Evolutionary conservation across 495 filamentous ascomycete species (phyloP), one percentile per base, ranked within the genome.

Genomic region (Neurospora sp.): DNA sequence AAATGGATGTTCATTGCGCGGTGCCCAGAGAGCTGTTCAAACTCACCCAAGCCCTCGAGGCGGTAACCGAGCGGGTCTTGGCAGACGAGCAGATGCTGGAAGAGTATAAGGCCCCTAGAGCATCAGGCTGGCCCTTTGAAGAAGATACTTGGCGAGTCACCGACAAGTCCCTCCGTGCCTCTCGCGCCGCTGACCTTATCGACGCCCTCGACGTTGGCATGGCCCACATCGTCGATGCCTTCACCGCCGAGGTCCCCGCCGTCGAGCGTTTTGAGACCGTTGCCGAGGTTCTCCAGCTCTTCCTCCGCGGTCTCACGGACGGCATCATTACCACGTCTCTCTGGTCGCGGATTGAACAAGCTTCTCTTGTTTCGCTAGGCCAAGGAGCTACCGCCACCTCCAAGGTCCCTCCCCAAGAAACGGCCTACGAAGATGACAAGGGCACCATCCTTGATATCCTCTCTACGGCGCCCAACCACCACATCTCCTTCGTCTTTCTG

Each of bases 71-170:
- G 73, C 88, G 93, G 12, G 89, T 87, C 4, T 79, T 93, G 37
- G 95, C 94, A 6, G 95, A 97, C 76, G 91, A 91, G 85, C 88
- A 89, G 72, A 97, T 97, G 93, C 87, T 88, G 3, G 88, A 88
- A 71, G 84, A 87, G 1, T 91, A 89, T 87, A 78, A 82, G 22
- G 80, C 83, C n/a, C 87, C 90, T 10, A 84, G 83, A 35, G 78
- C 84, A 18, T 80, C 84, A 2, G 91, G 86, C 8, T 97, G 94
- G 94, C 94, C 94, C 9, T 97, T 97, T 73, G 85, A 87, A n/a
- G 74, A 82, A 20, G 76, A 70, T 9, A 75, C 81, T 0, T 84
- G 83, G 81, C 77, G 79, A 22, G 68, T 79, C 0, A 75, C 72
- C 22, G 71, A 80, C 69, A 72, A 78, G 65, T 75, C 76, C 1